Base-by-base conservation (phyloP, 805 yeast species). In the Yarrowia osloensis region DNA sequence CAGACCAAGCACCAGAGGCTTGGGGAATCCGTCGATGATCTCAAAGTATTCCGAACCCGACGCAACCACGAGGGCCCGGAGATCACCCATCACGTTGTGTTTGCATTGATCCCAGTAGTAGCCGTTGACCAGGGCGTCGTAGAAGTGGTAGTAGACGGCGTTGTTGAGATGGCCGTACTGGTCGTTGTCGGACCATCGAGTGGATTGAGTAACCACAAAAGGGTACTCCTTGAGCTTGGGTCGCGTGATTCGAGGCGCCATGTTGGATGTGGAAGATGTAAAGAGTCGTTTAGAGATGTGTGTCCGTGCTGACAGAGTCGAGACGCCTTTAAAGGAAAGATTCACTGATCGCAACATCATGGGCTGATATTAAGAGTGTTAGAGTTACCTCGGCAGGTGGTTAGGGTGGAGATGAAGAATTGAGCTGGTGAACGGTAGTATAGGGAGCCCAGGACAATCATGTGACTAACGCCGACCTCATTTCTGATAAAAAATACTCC, bases 181-280 rank as follows among this genome's bases (percentile, higher is more conserved):
- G 65, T 73, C 75, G 47, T 73, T 73, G 40, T 73, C 75, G 9
- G 69, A 52, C 75, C 74, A 73, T 35, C 75, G 68, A 5, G 75
- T 71, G 12, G 72, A 33, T 28, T 67, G 42, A 3, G 63, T 44
- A 8, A 42, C 61, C 9, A 29, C 54, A 47, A 67, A 70, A 12
- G 73, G 73, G 52, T 70, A 73, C 35, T 70, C 63, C 5, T 42
- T 46, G 28, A 72, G 61, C 17, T 66, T 35, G 17, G 73, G 73
- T 19, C 63, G 61, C 0, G 39, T 44, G 66, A 35, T 44, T 61
- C 66, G 54, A 7, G 54, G 52, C 1, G 54, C 40, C 54, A 61
- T 61, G 11, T 54, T 24, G 17, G 61, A 54, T 31, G 54, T 61
- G 42, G 42, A 44, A 31, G 66, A 44, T 4, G 44, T 5, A 37